A percentile compares a stretch with the other conserved stretches of the same genome.
These are phyloP conservation scores for Lactifluus volemus DNA, from an alignment of 768 basidiomycete genomes.

Conservation along the genomic window DNA sequence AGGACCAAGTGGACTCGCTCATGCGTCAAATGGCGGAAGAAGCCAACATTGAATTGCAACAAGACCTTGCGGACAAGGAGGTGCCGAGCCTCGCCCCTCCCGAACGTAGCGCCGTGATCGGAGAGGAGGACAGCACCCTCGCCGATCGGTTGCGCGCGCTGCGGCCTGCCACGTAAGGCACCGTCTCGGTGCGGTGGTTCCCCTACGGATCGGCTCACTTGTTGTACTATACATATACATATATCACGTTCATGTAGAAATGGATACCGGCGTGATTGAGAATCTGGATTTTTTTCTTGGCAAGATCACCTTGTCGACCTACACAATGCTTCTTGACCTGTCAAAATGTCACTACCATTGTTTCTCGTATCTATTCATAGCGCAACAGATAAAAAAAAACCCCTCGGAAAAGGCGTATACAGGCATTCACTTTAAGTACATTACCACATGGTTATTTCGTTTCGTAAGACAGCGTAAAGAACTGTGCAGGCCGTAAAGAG, in stretches of 20 bases:
- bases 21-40: constrained; percentile 95
- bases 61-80: constrained; percentile 70
- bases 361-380: background rate
- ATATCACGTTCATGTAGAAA: background rate
- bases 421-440: background rate
- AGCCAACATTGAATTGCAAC: constrained; percentile 90
- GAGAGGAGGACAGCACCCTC: constrained; percentile 73
- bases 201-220: background rate
- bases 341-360: background rate
- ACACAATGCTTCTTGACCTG: background rate
- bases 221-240: background rate
- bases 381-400: background rate
- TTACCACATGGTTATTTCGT: background rate
- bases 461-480: background rate
- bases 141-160: constrained; percentile 85
- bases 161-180: constrained; percentile 56
- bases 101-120: constrained; percentile 34
- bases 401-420: too few species aligned
- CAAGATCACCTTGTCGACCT: too few species aligned
- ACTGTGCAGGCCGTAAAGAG: background rate
- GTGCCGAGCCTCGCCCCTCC: constrained; percentile 49
- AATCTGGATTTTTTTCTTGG: background rate
- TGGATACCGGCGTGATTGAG: background rate
- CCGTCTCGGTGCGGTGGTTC: background rate
- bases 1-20: constrained; percentile 92